Evolutionary conservation across 208 protist genomes (phyloP), one percentile per base, ranked within the genome.

Genomic region (Wallacemonas sp.): DNA sequence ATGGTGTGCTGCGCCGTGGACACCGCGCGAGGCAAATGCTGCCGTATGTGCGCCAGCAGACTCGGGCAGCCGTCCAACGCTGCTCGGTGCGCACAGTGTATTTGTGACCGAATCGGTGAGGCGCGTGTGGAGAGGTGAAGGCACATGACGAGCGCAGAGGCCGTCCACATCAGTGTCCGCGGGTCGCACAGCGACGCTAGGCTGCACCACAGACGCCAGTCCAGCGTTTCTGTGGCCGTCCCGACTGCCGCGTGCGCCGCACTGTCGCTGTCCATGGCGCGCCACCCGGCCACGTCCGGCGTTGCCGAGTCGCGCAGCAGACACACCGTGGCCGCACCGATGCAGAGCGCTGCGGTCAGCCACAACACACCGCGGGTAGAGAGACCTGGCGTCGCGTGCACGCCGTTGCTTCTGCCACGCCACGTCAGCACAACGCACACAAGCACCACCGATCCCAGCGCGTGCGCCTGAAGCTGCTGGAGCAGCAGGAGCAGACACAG

Each of bases 381-480:
- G n/a, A 41, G 19, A 1, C 17, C 33, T 10, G 29, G 1, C 3
- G 44, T 27, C 21, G 44, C 44, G 9, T 55, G 30, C 39, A 13
- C 26, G 9, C n/a, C n/a, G n/a, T 19, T 17, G 27, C 60, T 2
- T 8, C 37, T 4, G 19, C 32, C 3, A 24, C 21, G 21, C 37
- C 60, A 44, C 22, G 29, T 6, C 26, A 57, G 30, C 30, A 57
- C 12, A 10, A 57, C 12, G 50, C 50, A 57, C 50, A 37, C 15
- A n/a, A 57, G 26, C 30, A 57, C 50, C 13, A 38, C 13, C 2
- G 55, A 5, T 3, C 60, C 60, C 27, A 65, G 45, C 33, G 44
- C 41, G 44, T 46, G 27, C 21, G 60, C 12, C 60, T 65, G 60
- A 10, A 65, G 41, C 60, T 13, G 10, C 19, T 4, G 21, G 44